A percentile compares a stretch with the other conserved stretches of the same genome.
Evolutionary conservation across 768 basidiomycete species (phyloP).

Genomic region (Russula sp.): DNA sequence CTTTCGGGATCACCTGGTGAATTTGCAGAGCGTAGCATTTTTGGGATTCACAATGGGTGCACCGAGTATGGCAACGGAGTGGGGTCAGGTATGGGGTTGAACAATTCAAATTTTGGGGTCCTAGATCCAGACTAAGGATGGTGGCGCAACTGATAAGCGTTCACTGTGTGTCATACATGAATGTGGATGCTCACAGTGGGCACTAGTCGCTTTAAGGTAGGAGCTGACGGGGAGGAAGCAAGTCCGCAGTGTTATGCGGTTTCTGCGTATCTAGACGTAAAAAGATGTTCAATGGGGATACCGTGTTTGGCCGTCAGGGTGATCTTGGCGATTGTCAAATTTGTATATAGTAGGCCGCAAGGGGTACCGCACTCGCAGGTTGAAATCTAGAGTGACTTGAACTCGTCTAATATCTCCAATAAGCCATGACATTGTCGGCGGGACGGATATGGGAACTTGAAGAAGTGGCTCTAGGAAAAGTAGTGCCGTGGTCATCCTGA

Average conservation of each 20-base stretch:
- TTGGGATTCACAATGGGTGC: not conserved
- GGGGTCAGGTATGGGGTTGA: not conserved
- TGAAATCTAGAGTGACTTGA: not conserved
- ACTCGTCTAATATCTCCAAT: not conserved
- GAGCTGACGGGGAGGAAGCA: not conserved
- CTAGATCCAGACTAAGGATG: not conserved
- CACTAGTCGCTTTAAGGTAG: conserved; percentile 10
- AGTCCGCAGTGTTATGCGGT: not conserved
- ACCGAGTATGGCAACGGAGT: not conserved
- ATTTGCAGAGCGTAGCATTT: not conserved
- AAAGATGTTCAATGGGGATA: not conserved
- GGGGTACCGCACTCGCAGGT: not conserved
- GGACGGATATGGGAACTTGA: not conserved
- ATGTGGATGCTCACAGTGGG: not conserved
- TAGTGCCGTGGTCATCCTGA: not conserved
- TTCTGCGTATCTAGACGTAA: not conserved
- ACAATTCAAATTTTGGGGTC: not conserved
- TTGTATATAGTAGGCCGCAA: not conserved
- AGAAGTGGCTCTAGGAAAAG: not conserved
- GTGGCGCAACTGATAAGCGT: not conserved
- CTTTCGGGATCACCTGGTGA: not conserved
- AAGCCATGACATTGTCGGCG: no score
- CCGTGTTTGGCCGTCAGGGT: not conserved
- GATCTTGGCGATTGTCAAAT: not conserved
- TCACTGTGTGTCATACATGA: not conserved